These are phyloP conservation scores for Xerocomellus intermedius DNA, from an alignment of 768 basidiomycete genomes.

Conservation along the genomic window DNA sequence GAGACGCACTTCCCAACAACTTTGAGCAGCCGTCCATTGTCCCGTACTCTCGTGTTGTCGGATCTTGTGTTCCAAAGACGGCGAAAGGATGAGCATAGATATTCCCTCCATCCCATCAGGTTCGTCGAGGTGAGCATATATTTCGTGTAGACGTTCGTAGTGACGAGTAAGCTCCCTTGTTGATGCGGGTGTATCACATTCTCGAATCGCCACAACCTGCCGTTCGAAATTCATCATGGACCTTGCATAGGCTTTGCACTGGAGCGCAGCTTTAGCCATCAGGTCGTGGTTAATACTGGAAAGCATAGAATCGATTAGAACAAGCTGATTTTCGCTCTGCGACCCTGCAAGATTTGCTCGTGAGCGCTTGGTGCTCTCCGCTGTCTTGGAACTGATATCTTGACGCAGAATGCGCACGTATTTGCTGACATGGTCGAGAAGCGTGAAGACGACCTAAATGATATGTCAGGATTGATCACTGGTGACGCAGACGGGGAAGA, in stretches of 20 bases:
- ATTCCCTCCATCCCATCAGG: constrained; percentile 99
- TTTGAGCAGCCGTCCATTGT: constrained; percentile 96
- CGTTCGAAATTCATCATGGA: constrained; percentile 95
- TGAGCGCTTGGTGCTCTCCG: constrained; percentile 47
- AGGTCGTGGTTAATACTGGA: constrained; percentile 82
- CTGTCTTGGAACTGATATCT: constrained; percentile 51
- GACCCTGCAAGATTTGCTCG: constrained; percentile 37
- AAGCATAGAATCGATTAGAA: constrained; percentile 76
- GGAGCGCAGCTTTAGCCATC: constrained; percentile 90
- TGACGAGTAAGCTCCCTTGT: constrained; percentile 45
- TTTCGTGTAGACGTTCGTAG: constrained; percentile 92
- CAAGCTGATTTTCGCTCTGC: constrained; percentile 57
- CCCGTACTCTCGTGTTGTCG: constrained; percentile 97
- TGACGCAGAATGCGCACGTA: constrained; percentile 81
- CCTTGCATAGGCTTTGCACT: constrained; percentile 92
- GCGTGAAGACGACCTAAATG: constrained; percentile 83
- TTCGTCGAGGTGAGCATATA: constrained; percentile 94
- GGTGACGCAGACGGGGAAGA: not conserved
- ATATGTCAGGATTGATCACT: not conserved
- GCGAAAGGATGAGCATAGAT: constrained; percentile 82
- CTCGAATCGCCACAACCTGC: constrained; percentile 57
- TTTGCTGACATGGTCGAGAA: constrained; percentile 91
- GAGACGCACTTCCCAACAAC: constrained; percentile 96
- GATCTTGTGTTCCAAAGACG: constrained; percentile 93
- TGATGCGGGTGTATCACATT: constrained; percentile 39